Conservation (phyloP, 2,329 filamentous ascomycete genomes). For the Cadophora sp. region DNA sequence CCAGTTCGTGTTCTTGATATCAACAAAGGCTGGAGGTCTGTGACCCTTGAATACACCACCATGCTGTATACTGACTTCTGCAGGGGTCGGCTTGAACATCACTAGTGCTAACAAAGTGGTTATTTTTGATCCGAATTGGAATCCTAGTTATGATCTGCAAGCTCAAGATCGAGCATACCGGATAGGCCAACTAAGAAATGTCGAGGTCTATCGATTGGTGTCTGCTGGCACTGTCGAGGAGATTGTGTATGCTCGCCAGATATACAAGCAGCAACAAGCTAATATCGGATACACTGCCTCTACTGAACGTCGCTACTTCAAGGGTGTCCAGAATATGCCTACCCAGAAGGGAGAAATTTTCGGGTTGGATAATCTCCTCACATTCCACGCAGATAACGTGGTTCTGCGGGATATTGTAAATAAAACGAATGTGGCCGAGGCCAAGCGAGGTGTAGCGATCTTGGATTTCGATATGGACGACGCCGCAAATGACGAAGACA, state of each 20-base stretch:
- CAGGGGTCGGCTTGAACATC: conserved; percentile 87
- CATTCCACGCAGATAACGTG: conserved; percentile 78
- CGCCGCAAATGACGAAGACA: conserved; percentile 60
- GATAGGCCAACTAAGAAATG: conserved; percentile 90
- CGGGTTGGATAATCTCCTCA: conserved; percentile 85
- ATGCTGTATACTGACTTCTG: neutral
- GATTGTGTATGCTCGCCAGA: conserved; percentile 94
- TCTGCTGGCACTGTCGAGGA: conserved; percentile 94
- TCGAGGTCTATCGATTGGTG: conserved; percentile 93
- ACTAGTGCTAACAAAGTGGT: conserved; percentile 98
- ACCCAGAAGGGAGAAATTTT: conserved; percentile 93
- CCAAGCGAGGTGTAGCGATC: conserved; percentile 81
- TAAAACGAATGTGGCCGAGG: conserved; percentile 96
- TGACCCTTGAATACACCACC: neutral
- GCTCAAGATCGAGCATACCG: conserved; percentile 96
- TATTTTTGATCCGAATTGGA: conserved; percentile 97
- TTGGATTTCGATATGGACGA: conserved; percentile 76
- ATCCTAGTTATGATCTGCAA: conserved; percentile 91
- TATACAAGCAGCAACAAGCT: conserved; percentile 98
- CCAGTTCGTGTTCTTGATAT: conserved; percentile 96
- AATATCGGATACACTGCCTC: conserved; percentile 97
- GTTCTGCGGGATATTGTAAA: conserved; percentile 95
- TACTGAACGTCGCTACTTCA: conserved; percentile 92
- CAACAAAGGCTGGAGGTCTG: conserved; percentile 80
- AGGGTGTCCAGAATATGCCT: conserved; percentile 85